phyloP scores from a whole-genome alignment of 2,329 filamentous ascomycete genomes.

The Bipolaris cookei region DNA sequence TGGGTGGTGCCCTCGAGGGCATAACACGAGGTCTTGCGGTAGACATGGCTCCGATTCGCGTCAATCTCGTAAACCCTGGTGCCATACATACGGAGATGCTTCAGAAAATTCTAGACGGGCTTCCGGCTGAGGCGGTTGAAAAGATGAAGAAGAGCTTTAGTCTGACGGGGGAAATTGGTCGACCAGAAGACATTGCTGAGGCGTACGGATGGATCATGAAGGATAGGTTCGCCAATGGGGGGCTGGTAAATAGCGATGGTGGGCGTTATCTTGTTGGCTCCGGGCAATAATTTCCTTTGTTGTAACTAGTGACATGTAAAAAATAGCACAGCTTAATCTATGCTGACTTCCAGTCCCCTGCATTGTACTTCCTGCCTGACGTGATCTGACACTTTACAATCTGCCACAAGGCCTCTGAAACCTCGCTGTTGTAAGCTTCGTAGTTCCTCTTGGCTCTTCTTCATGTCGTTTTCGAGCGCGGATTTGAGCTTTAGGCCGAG shows the following conservation, averaged over 20 bases:
- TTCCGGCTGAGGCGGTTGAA: constrained; percentile 23
- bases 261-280: constrained; percentile 40
- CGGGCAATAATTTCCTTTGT: background rate
- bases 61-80: constrained; percentile 53
- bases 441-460: constrained; percentile 21
- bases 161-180: constrained; percentile 33
- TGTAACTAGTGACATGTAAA: background rate
- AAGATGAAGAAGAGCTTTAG: constrained; percentile 26
- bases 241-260: constrained; percentile 45
- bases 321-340: background rate
- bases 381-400: constrained; percentile 36
- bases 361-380: constrained; percentile 20
- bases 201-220: constrained; percentile 55
- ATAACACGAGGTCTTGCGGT: constrained; percentile 49
- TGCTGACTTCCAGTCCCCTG: constrained; percentile 15
- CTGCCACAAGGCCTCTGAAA: constrained; percentile 34
- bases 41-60: constrained; percentile 52
- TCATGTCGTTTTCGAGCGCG: constrained; percentile 31
- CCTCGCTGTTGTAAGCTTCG: constrained; percentile 26
- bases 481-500: constrained; percentile 40
- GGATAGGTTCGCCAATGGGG: constrained; percentile 51
- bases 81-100: constrained; percentile 52
- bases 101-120: constrained; percentile 26
- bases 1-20: constrained; percentile 38
- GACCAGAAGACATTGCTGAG: constrained; percentile 51